phyloP scores from a whole-genome alignment of 768 basidiomycete genomes.

The Cubamyces lactineus region DNA sequence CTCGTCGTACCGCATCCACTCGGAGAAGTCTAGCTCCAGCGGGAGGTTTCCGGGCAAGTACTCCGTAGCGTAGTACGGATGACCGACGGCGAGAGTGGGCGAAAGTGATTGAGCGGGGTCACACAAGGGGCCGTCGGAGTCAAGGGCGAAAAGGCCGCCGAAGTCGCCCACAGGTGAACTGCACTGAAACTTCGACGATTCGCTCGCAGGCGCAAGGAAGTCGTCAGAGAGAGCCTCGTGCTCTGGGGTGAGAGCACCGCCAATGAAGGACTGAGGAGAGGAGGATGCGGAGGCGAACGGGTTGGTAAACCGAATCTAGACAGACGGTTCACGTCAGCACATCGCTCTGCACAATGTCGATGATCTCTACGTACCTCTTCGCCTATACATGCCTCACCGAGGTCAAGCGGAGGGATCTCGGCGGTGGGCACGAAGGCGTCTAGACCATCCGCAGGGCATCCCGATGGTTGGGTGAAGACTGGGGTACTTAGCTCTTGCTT shows the following conservation, averaged over 20 bases:
- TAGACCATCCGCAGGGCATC: background rate
- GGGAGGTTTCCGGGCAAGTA: slow-evolving; percentile 2
- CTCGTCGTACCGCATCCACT: slow-evolving; percentile 18
- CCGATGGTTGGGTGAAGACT: background rate
- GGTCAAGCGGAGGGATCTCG: slow-evolving; percentile 22
- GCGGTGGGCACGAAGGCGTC: slow-evolving; percentile 16
- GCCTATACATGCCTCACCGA: background rate
- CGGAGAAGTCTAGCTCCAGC: slow-evolving; percentile 15
- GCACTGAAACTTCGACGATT: background rate
- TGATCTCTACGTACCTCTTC: slow-evolving; percentile 1
- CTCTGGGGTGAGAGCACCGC: slow-evolving; percentile 1
- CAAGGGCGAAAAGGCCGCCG: background rate
- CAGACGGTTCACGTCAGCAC: background rate
- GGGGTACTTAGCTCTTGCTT: slow-evolving; percentile 1
- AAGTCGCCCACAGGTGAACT: background rate
- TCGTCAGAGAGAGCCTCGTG: slow-evolving; percentile 8
- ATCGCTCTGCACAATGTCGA: too few species aligned
- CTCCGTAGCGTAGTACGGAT: background rate
- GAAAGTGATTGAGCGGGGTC: background rate
- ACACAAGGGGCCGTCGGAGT: background rate
- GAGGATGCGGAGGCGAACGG: slow-evolving; percentile 2
- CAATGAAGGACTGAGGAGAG: background rate
- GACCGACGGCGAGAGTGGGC: background rate
- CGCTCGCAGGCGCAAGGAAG: slow-evolving; percentile 6
- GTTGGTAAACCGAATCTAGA: slow-evolving; percentile 6